Conservation (phyloP, 2,329 filamentous ascomycete genomes). For the Penicillium sp. region DNA sequence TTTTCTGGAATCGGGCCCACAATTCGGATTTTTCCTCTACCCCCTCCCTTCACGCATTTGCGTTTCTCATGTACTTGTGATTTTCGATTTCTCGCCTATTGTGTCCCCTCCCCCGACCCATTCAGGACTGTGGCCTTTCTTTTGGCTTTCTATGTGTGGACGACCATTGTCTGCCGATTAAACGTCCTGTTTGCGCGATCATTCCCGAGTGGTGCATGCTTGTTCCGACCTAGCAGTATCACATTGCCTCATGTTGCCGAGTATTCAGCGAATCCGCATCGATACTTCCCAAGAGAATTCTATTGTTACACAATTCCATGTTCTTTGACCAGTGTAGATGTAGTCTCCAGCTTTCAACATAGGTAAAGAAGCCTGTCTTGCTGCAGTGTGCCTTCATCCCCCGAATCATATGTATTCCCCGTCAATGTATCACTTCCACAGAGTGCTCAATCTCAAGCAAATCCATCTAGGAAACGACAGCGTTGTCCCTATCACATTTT, state of each 20-base stretch:
- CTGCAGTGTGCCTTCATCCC: not conserved
- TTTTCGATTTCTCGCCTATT: not conserved
- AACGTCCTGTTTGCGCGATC: conserved; percentile 2
- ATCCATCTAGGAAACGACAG: not conserved
- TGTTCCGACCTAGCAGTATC: conserved; percentile 8
- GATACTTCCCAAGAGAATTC: conserved; percentile 7
- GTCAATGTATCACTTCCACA: not conserved
- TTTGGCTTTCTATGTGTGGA: conserved; percentile 7
- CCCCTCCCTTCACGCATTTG: not conserved
- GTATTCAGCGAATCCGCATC: not conserved
- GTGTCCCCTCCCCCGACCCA: not conserved
- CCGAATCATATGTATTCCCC: not conserved
- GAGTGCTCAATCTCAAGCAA: not conserved
- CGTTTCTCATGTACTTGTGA: conserved; percentile 5
- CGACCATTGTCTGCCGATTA: not conserved
- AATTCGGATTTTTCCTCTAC: not conserved
- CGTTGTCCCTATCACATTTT: not conserved
- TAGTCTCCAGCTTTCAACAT: not conserved
- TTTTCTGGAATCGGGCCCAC: not conserved
- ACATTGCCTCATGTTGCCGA: not conserved
- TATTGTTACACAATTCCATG: conserved; percentile 2
- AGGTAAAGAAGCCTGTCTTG: not conserved
- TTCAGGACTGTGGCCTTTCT: conserved; percentile 1
- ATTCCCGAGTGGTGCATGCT: conserved; percentile 5
- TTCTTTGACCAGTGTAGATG: not conserved